Evolutionary conservation across 1,284 basidiomycete species (phyloP).

Genomic region (Ustilago nuda): DNA sequence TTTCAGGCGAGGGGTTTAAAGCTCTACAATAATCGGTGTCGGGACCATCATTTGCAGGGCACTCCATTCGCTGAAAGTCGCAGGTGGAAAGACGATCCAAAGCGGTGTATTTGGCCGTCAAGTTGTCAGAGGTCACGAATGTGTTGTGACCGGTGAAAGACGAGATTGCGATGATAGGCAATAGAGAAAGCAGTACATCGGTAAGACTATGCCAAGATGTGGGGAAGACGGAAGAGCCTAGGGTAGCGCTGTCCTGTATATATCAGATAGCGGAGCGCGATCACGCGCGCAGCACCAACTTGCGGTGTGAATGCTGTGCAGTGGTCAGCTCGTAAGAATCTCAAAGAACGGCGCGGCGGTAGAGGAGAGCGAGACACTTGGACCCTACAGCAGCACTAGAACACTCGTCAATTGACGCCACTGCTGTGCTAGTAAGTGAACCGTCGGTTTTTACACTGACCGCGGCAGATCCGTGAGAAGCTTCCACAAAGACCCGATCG

Average conservation of each 20-base stretch:
- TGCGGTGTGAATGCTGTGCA: slow-evolving; percentile 7
- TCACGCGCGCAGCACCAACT: slow-evolving; percentile 4
- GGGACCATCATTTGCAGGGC: slow-evolving; percentile 41
- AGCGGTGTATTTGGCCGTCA: slow-evolving; percentile 1
- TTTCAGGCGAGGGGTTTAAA: slow-evolving; percentile 32
- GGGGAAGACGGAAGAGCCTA: background rate
- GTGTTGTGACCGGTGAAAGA: slow-evolving; percentile 4
- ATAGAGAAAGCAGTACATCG: background rate
- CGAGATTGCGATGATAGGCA: background rate
- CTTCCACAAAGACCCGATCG: background rate
- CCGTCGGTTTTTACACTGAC: slow-evolving; percentile 1
- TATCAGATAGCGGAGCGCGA: slow-evolving; percentile 1
- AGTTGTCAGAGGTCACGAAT: slow-evolving; percentile 9
- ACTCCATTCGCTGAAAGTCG: slow-evolving; percentile 44
- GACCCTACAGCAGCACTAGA: slow-evolving; percentile 6
- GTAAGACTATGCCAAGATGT: slow-evolving; percentile 10
- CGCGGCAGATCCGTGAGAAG: slow-evolving; percentile 1
- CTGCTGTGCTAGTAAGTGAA: background rate
- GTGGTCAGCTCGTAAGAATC: background rate
- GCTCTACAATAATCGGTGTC: slow-evolving; percentile 54
- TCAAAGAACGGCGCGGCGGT: background rate
- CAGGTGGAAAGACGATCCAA: slow-evolving; percentile 6
- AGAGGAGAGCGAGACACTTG: background rate
- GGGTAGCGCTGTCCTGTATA: slow-evolving; percentile 8
- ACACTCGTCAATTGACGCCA: background rate